phyloP scores from a whole-genome alignment of 163 green algal species.

The Scenedesmus sp. region DNA sequence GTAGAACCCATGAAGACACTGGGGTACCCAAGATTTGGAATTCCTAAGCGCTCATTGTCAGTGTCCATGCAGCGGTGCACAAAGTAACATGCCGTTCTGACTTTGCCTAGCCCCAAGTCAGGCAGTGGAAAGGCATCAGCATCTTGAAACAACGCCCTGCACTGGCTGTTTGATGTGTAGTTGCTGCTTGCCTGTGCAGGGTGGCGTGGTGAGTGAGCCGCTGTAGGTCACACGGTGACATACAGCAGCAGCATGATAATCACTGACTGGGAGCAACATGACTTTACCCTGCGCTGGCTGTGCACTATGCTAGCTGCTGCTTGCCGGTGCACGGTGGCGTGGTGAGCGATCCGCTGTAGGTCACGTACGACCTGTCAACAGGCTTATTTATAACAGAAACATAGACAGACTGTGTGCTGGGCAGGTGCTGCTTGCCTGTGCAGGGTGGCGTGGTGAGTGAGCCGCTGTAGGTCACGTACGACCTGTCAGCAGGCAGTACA shows the following conservation, averaged over 20 bases:
- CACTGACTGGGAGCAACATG: too few species aligned
- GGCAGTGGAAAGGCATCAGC: too few species aligned
- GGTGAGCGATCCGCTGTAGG: neutral
- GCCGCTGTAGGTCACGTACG: slow-evolving; percentile 31
- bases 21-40: neutral
- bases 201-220: slow-evolving; percentile 36
- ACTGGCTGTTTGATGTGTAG: neutral
- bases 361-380: neutral
- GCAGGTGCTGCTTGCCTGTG: neutral
- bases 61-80: too few species aligned
- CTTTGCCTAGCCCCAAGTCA: too few species aligned
- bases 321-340: neutral
- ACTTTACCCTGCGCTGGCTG: neutral
- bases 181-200: slow-evolving; percentile 5
- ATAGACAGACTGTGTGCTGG: neutral
- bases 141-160: neutral
- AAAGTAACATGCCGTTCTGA: too few species aligned
- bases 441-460: slow-evolving; percentile 46
- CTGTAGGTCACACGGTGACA: neutral
- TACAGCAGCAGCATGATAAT: too few species aligned
- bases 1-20: neutral
- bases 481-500: slow-evolving; percentile 22
- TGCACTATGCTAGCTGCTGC: neutral
- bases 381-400: neutral
- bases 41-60: neutral